Base-by-base conservation (phyloP, 1,139 yeast genomes). In the Magnusiomyces clavatus region DNA sequence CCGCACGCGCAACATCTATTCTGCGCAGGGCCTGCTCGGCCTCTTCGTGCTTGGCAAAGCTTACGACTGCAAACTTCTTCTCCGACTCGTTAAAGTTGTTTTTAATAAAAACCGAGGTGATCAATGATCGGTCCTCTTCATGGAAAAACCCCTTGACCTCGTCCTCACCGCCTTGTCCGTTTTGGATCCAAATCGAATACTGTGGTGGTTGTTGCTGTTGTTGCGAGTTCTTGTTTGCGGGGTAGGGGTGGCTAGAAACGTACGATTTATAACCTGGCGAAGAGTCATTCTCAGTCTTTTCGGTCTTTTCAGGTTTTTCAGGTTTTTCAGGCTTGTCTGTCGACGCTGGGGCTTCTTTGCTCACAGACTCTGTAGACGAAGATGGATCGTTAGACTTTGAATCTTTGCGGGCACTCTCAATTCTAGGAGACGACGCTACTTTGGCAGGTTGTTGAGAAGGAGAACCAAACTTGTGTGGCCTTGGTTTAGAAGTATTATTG, bases 51-150 rank as follows among this genome's bases (percentile, higher is more conserved):
- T 70, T 60, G 17, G 58, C 56, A 54, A 72, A 73, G 56, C 64
- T 64, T 29, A 72, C 74, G 35, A 68, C 60, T 6, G 73, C 74
- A 53, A 64, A 67, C 59, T 62, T 64, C 55, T 64, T 59, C 38
- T 61, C 63, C 14, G 62, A 57, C 47, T 62, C 61, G 51, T 54
- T 56, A 53, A 50, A 57, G 42, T 60, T 54, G 47, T 60, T 62
- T 50, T 64, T 66, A 56, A 68, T 58, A 14, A 56, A 57, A 19
- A 71, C 63, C n/a, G 58, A 58, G 11, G 66, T 63, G 46, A 70
- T 66, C 43, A 58, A 51, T 16, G 56, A 57, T 14, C 63, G 66
- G 52, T 71, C 73, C 41, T 64, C 62, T 14, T 60, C 64, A 34
- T 63, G 60, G 51, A 72, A 69, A 48, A 57, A 62, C 17, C 56